Conservation (phyloP, 2,329 filamentous ascomycete species). For the Sporothrix globosa region DNA sequence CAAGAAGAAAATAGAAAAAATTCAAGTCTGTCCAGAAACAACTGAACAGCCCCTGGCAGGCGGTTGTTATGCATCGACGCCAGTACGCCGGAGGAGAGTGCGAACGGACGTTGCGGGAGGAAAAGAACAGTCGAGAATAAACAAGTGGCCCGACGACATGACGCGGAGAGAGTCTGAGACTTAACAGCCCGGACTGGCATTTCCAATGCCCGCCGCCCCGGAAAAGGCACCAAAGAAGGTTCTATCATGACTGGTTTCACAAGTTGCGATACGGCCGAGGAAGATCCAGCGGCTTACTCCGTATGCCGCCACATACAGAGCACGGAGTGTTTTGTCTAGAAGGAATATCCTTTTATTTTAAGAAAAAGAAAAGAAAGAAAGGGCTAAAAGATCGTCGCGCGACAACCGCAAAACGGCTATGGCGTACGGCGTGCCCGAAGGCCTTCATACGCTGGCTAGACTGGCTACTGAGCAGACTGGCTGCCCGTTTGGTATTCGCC, state of each 20-base stretch:
- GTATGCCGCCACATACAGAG: not conserved
- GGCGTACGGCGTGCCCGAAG: conserved; percentile 17
- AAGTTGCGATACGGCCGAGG: not conserved
- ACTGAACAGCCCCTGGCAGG: not conserved
- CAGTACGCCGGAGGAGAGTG: not conserved
- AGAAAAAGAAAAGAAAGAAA: not conserved
- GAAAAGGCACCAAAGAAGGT: not conserved
- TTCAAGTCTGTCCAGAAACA: not conserved
- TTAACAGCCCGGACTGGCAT: too few species aligned
- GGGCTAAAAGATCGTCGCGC: conserved; percentile 4
- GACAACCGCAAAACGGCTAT: conserved; percentile 8
- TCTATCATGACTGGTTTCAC: conserved; percentile 20
- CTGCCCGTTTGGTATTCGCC: not conserved
- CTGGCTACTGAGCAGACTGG: not conserved
- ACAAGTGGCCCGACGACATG: not conserved
- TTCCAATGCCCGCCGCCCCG: not conserved
- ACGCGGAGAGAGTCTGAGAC: not conserved
- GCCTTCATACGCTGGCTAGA: conserved; percentile 6
- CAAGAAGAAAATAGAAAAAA: not conserved
- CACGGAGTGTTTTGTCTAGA: too few species aligned
- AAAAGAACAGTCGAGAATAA: conserved; percentile 9
- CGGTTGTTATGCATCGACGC: conserved; percentile 16
- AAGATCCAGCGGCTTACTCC: not conserved
- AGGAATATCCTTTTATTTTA: too few species aligned
- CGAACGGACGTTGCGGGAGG: not conserved